Evolutionary conservation across 495 filamentous ascomycete genomes (phyloP), one percentile per base, ranked within the genome.

Genomic region (Cetradonia linearis): DNA sequence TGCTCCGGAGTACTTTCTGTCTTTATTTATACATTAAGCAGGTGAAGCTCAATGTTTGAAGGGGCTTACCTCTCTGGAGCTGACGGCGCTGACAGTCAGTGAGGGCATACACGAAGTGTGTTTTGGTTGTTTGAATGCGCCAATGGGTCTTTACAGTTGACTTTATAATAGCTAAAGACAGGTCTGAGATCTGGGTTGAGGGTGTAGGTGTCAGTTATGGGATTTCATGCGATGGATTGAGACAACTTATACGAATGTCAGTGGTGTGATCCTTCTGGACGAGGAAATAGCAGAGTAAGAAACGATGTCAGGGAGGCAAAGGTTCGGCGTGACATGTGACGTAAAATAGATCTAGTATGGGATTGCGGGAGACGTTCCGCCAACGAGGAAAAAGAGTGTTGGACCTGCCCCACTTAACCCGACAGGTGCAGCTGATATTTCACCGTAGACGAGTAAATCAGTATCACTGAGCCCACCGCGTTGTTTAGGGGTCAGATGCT

Each of bases 1-100:
- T 50, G 34, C 44, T 56, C 60, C 56, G 55, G 60, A 62, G 60
- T 62, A 62, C 60, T 59, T 62, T 62, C 27, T 48, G 50, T 42
- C 5, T 60, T 46, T 44, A 23, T 50, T 33, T 57, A 40, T 25
- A 62, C 23, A 37, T 40, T 56, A 53, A 60, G 38, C 16, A 31
- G 37, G n/a, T 18, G 50, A 48, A 30, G 47, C 47, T 42, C 34
- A 31, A 40, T 53, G 47, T 50, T 60, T 53, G 33, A 37, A 60
- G 47, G 48, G 58, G 42, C 31, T 28, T 53, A 60, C 47, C 58
- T 60, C 46, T 37, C 27, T 40, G 23, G 20, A 54, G 48, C 31
- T 60, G 36, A 53, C 23, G 16, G 42, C 34, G 46, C 18, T 53
- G 46, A 44, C 36, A 20, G 36, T 16, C 33, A 53, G 27, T 18